Evolutionary conservation across 2,329 filamentous ascomycete species (phyloP).

Genomic region (Arthrobotrys megalospora): DNA sequence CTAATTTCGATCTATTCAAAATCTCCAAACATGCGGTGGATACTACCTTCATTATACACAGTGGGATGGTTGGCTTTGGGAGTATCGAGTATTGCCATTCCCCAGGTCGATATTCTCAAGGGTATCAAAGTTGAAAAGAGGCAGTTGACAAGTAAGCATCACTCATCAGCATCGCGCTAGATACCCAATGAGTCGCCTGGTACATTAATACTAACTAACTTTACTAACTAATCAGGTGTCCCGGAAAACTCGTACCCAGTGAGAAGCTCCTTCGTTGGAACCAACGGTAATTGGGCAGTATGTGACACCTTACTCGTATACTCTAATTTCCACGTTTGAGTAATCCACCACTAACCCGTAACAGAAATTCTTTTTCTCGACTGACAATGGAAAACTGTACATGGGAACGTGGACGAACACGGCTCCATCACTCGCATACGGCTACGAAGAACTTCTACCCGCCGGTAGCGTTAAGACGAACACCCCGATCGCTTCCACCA

Average conservation of each 20-base stretch:
- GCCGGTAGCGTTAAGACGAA: slow-evolving; percentile 39
- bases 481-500: slow-evolving; percentile 25
- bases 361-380: slow-evolving; percentile 56
- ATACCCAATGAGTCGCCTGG: neutral
- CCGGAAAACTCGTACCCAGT: slow-evolving; percentile 40
- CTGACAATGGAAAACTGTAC: slow-evolving; percentile 48
- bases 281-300: slow-evolving; percentile 38
- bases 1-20: neutral
- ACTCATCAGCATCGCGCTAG: neutral
- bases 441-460: slow-evolving; percentile 39
- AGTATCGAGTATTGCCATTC: slow-evolving; percentile 10
- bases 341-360: neutral
- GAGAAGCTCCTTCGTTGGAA: slow-evolving; percentile 26
- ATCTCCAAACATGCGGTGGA: slow-evolving; percentile 22
- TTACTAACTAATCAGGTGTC: slow-evolving; percentile 2
- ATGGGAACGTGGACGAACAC: slow-evolving; percentile 33
- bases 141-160: slow-evolving; percentile 22
- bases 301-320: neutral
- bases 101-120: neutral
- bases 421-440: neutral
- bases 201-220: neutral
- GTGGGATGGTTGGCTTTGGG: slow-evolving; percentile 14
- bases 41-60: slow-evolving; percentile 10
- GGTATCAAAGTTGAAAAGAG: slow-evolving; percentile 11
- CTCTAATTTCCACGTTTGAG: neutral